phyloP scores from a whole-genome alignment of 176 grass and related monocot genomes.

The Oryza glumipatula region DNA sequence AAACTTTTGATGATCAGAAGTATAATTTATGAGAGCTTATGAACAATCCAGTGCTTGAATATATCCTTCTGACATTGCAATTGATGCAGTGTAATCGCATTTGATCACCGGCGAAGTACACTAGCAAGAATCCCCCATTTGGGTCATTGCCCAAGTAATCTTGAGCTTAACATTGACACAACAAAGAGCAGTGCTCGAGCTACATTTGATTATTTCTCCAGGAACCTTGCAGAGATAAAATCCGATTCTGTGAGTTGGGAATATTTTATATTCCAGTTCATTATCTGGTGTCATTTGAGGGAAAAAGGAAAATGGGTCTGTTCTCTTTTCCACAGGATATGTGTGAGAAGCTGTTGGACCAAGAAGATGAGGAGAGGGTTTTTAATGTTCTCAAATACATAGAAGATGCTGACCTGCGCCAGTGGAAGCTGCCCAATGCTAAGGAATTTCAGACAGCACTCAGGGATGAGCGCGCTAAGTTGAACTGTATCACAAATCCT shows the following conservation, averaged over 20 bases:
- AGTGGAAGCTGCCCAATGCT: constrained; percentile 56
- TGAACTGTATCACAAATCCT: constrained; percentile 87
- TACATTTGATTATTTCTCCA: constrained; percentile 79
- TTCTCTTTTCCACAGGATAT: constrained; percentile 43
- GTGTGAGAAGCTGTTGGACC: constrained; percentile 43
- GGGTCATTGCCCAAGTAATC: constrained; percentile 55
- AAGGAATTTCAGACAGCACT: constrained; percentile 77
- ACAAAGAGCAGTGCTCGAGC: constrained; percentile 60
- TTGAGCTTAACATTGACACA: constrained; percentile 71
- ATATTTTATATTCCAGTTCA: constrained; percentile 25
- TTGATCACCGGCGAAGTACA: constrained; percentile 76
- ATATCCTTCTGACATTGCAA: background rate
- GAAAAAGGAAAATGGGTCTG: constrained; percentile 1
- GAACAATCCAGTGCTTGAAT: background rate
- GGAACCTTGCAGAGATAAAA: constrained; percentile 32
- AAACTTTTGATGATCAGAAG: background rate
- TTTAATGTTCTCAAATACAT: constrained; percentile 64
- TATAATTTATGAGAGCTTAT: background rate
- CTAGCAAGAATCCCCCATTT: constrained; percentile 53
- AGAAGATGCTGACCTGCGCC: constrained; percentile 75
- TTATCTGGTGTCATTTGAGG: constrained; percentile 18
- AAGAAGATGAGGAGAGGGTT: constrained; percentile 58
- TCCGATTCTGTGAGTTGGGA: constrained; percentile 47
- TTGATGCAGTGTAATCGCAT: constrained; percentile 75
- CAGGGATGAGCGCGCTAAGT: constrained; percentile 63